These are phyloP conservation scores for Piper longum DNA, from an alignment of 164 flowering plant genomes.

Conservation along the genomic window DNA sequence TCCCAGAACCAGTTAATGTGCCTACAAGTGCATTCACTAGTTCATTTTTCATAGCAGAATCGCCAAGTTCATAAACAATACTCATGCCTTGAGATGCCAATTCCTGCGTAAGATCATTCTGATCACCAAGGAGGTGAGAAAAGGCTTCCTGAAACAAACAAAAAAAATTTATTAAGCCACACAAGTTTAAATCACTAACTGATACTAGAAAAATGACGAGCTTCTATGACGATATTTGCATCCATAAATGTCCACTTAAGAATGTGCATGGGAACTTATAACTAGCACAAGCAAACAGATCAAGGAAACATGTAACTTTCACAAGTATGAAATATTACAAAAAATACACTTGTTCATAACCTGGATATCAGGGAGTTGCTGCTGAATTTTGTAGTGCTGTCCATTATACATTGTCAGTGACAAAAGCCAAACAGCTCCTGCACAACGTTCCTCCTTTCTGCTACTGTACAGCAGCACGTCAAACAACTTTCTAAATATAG, in stretches of 20 bases:
- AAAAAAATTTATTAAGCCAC: no score
- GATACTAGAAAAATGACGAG: neutral
- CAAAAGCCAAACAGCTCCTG: constrained; percentile 89
- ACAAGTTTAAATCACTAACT: no score
- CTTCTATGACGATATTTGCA: neutral
- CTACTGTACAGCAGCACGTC: constrained; percentile 72
- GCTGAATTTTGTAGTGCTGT: constrained; percentile 58
- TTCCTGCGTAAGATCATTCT: constrained; percentile 93
- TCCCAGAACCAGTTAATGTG: constrained; percentile 86
- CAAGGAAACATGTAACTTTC: neutral
- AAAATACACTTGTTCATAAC: constrained; percentile 18
- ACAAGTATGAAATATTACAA: neutral
- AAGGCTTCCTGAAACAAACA: constrained; percentile 73
- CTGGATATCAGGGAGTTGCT: constrained; percentile 95
- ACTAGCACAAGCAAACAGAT: neutral
- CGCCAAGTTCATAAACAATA: constrained; percentile 95
- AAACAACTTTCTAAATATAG: constrained; percentile 66
- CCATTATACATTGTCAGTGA: constrained; percentile 95
- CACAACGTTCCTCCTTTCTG: constrained; percentile 92
- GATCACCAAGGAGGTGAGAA: constrained; percentile 86
- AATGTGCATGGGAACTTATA: no score
- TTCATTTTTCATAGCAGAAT: constrained; percentile 66
- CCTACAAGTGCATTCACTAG: constrained; percentile 86
- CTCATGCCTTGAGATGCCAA: constrained; percentile 99
- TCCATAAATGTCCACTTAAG: no score